Evolutionary conservation across 495 filamentous ascomycete species (phyloP).

Genomic region (Trichoderma gamsii): DNA sequence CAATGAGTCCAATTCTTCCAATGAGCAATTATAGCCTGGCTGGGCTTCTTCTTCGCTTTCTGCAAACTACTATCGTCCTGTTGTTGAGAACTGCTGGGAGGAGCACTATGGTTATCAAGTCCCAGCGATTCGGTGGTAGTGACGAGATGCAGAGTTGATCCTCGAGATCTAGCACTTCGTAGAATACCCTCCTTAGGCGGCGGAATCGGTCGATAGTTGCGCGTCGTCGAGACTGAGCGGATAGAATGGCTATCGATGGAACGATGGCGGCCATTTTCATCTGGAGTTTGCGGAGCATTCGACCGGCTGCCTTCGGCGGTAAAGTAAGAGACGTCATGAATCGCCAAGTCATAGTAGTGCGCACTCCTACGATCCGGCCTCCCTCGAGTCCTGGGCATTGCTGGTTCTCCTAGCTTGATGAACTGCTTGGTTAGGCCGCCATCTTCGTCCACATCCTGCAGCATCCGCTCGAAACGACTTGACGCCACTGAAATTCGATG

Average conservation of each 20-base stretch:
- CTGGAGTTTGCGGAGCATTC: conserved; percentile 21
- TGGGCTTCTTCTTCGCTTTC: conserved; percentile 42
- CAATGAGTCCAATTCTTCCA: conserved; percentile 64
- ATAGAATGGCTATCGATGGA: conserved; percentile 75
- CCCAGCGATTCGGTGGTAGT: conserved; percentile 48
- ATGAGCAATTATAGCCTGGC: conserved; percentile 53
- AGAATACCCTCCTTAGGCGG: conserved; percentile 74
- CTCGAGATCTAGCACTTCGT: conserved; percentile 57
- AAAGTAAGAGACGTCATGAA: conserved; percentile 19
- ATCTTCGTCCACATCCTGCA: conserved; percentile 72
- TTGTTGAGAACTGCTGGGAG: conserved; percentile 9
- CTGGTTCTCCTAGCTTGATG: conserved; percentile 35
- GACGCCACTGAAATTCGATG: conserved; percentile 81
- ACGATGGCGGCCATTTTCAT: conserved; percentile 48
- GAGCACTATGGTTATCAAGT: background rate
- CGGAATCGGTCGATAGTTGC: conserved; percentile 62
- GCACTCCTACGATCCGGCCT: conserved; percentile 46
- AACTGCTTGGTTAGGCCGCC: conserved; percentile 38
- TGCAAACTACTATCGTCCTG: conserved; percentile 28
- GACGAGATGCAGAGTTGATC: conserved; percentile 75
- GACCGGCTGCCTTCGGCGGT: conserved; percentile 30
- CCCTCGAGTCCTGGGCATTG: conserved; percentile 53
- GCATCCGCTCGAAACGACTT: conserved; percentile 69
- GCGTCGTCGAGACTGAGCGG: conserved; percentile 62
- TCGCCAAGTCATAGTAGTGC: conserved; percentile 55